These are phyloP conservation scores for Scedosporium boydii DNA, from an alignment of 2,329 filamentous ascomycete genomes.

Conservation along the genomic window DNA sequence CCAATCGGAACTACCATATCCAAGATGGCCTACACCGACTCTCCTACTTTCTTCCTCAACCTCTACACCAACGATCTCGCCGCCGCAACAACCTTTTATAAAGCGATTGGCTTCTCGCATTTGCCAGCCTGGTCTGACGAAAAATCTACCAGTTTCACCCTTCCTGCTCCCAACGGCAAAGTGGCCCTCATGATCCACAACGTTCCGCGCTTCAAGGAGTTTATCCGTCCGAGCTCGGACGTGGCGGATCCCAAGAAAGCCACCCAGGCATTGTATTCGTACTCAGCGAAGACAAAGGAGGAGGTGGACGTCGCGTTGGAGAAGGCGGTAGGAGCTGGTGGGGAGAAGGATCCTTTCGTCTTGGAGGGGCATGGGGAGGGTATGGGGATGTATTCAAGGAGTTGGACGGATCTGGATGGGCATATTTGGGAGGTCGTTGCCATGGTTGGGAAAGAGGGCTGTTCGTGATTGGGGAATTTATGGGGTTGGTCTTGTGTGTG, in stretches of 20 bases:
- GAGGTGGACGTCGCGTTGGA: constrained; percentile 11
- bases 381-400: constrained; percentile 13
- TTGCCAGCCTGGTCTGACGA: constrained; percentile 10
- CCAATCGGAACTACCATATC: background rate
- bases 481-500: too few species aligned
- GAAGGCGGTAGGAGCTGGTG: constrained; percentile 13
- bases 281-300: constrained; percentile 10
- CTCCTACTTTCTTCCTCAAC: constrained; percentile 9
- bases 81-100: constrained; percentile 9
- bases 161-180: constrained; percentile 13
- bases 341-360: constrained; percentile 12
- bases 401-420: constrained; percentile 14
- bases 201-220: constrained; percentile 12
- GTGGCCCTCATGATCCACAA: constrained; percentile 14
- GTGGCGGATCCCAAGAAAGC: constrained; percentile 11
- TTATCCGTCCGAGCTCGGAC: constrained; percentile 12
- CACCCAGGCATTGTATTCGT: constrained; percentile 12
- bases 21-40: background rate
- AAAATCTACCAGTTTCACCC: constrained; percentile 10
- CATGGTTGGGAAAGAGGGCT: background rate
- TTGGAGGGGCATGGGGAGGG: constrained; percentile 11
- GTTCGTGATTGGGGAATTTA: too few species aligned
- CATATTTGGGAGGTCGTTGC: constrained; percentile 16
- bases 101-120: constrained; percentile 9
- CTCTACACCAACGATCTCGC: constrained; percentile 2